Conservation (phyloP, 192 early-diverging fungal genomes). For the Bifiguratus adelaidae region DNA sequence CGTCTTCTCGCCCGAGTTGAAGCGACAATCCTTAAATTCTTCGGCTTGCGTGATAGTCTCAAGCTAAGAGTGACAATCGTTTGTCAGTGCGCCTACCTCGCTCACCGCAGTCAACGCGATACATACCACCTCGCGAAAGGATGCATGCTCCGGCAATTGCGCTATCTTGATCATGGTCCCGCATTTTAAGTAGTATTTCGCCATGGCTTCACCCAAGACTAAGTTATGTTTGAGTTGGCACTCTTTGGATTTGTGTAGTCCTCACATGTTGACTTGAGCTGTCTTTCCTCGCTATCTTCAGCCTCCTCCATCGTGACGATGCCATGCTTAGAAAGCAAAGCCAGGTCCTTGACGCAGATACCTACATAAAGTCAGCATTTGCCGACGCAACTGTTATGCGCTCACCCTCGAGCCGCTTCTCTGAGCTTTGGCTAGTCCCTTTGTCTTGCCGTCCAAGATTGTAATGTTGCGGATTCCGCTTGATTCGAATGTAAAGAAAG, state of each 20-base stretch:
- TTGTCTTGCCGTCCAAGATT: neutral
- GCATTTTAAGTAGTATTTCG: conserved; percentile 19
- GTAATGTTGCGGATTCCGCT: conserved; percentile 19
- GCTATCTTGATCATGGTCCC: conserved; percentile 13
- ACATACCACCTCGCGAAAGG: conserved; percentile 11
- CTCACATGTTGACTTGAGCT: neutral
- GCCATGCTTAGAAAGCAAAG: conserved; percentile 3
- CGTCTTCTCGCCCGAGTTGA: conserved; percentile 13
- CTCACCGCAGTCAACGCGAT: neutral
- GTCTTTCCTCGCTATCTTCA: neutral
- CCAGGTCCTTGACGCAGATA: conserved; percentile 15
- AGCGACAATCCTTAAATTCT: conserved; percentile 9
- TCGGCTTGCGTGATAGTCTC: conserved; percentile 11
- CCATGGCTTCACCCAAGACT: conserved; percentile 24
- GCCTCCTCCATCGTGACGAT: conserved; percentile 6
- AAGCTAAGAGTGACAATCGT: conserved; percentile 10
- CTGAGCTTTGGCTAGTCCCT: neutral
- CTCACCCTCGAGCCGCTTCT: conserved; percentile 8
- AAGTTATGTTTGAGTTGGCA: too few relatives aligned
- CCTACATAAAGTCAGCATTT: conserved; percentile 4
- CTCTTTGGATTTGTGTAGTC: neutral
- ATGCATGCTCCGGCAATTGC: neutral
- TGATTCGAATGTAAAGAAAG: conserved; percentile 22
- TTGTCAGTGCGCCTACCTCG: neutral
- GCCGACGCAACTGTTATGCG: neutral